phyloP scores from a whole-genome alignment of 2,329 filamentous ascomycete species.

The Aspergillus glaucus region DNA sequence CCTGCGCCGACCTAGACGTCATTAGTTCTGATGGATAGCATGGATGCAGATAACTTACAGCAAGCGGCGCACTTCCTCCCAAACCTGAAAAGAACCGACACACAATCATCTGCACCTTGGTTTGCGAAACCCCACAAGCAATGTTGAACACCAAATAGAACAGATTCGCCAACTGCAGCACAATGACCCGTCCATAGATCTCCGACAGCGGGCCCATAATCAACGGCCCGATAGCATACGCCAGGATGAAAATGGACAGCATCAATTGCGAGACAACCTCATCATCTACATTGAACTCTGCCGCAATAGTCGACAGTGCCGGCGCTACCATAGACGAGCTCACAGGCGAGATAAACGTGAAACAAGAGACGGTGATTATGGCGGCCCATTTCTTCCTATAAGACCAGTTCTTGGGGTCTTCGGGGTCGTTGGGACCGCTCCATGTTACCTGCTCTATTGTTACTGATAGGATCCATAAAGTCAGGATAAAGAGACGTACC shows the following conservation, averaged over 20 bases:
- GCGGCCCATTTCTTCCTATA: conserved; percentile 52
- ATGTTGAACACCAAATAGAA: conserved; percentile 55
- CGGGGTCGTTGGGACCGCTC: conserved; percentile 48
- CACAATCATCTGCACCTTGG: conserved; percentile 49
- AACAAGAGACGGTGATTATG: conserved; percentile 50
- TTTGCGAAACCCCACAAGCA: conserved; percentile 52
- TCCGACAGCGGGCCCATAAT: conserved; percentile 50
- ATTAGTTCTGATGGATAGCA: neutral
- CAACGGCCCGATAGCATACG: conserved; percentile 49
- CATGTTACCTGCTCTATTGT: conserved; percentile 34
- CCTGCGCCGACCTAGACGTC: conserved; percentile 42
- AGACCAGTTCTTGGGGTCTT: conserved; percentile 50
- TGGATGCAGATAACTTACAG: conserved; percentile 27
- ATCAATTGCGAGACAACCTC: conserved; percentile 42
- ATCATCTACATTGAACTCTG: conserved; percentile 48
- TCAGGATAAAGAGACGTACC: conserved; percentile 10
- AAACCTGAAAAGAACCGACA: conserved; percentile 55
- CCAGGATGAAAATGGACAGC: conserved; percentile 52
- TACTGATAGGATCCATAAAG: neutral
- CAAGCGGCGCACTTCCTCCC: conserved; percentile 52
- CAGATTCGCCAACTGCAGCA: conserved; percentile 51
- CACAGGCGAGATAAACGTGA: conserved; percentile 59
- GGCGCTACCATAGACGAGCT: conserved; percentile 56
- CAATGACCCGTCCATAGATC: conserved; percentile 49
- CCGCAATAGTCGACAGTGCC: conserved; percentile 46